Evolutionary conservation across 805 yeast species (phyloP).

Genomic region (Candida ulmi): DNA sequence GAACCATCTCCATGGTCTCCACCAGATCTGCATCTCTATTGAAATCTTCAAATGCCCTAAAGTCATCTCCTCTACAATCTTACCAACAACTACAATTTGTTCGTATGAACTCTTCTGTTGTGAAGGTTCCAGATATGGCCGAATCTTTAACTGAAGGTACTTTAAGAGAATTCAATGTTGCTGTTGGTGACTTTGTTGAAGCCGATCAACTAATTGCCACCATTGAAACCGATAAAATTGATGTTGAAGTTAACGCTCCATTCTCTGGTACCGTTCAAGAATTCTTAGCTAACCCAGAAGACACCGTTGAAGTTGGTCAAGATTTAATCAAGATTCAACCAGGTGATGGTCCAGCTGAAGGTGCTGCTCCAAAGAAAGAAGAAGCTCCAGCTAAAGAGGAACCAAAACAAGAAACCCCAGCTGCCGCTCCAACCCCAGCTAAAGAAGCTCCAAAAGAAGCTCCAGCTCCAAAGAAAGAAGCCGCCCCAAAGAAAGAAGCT

Average conservation of each 20-base stretch:
- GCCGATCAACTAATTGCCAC: conserved; percentile 92
- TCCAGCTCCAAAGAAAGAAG: conserved; percentile 21
- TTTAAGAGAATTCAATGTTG: conserved; percentile 58
- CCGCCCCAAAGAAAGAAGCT: conserved; percentile 20
- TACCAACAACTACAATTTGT: conserved; percentile 8
- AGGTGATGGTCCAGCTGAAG: conserved; percentile 60
- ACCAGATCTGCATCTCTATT: conserved; percentile 7
- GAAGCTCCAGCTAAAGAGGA: conserved; percentile 28
- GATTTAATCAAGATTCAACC: conserved; percentile 84
- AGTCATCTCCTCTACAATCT: not conserved
- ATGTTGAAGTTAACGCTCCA: conserved; percentile 95
- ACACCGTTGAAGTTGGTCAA: conserved; percentile 95
- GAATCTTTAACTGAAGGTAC: conserved; percentile 98
- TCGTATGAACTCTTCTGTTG: conserved; percentile 40
- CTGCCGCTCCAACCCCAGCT: conserved; percentile 15
- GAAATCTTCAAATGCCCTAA: not conserved
- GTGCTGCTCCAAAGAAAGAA: conserved; percentile 32
- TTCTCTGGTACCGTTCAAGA: conserved; percentile 85
- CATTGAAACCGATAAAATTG: conserved; percentile 97
- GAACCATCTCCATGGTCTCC: conserved; percentile 8
- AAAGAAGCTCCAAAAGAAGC: conserved; percentile 26
- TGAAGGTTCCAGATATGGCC: conserved; percentile 97
- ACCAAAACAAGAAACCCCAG: conserved; percentile 21
- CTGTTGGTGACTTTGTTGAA: conserved; percentile 83
- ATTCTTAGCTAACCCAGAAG: conserved; percentile 76